Conservation (phyloP, 2,329 filamentous ascomycete species). For the Bimuria novae-zelandiae region DNA sequence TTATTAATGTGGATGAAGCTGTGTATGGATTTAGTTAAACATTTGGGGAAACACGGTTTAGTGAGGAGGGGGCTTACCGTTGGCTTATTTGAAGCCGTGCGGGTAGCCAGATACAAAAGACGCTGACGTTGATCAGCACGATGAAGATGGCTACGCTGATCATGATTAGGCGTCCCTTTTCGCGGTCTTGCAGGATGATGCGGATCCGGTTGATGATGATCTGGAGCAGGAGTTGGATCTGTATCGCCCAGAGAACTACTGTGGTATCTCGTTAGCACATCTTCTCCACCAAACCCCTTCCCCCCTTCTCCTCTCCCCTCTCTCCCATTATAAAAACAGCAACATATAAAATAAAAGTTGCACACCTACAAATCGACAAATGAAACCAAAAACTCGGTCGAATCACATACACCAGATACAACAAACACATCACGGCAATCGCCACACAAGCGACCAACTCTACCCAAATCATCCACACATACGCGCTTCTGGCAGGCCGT, state of each 20-base stretch:
- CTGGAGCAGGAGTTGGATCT: constrained; percentile 44
- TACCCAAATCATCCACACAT: constrained; percentile 55
- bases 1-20: constrained; percentile 42
- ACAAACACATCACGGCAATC: constrained; percentile 46
- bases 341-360: no score
- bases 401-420: constrained; percentile 37
- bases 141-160: constrained; percentile 43
- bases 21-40: neutral
- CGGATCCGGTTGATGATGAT: constrained; percentile 48
- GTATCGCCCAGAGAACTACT: no score
- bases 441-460: constrained; percentile 50
- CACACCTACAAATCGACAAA: constrained; percentile 31
- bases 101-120: constrained; percentile 49
- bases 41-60: neutral
- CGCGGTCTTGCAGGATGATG: constrained; percentile 39
- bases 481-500: constrained; percentile 38
- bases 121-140: constrained; percentile 41
- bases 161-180: constrained; percentile 39
- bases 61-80: constrained; percentile 15
- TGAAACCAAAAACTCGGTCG: constrained; percentile 41
- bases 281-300: no score
- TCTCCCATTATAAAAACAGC: no score
- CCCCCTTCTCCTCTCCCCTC: no score
- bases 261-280: no score
- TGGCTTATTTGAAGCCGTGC: constrained; percentile 39